Base-by-base conservation (phyloP, 2,329 filamentous ascomycete genomes). In the Trichophyton equinum region DNA sequence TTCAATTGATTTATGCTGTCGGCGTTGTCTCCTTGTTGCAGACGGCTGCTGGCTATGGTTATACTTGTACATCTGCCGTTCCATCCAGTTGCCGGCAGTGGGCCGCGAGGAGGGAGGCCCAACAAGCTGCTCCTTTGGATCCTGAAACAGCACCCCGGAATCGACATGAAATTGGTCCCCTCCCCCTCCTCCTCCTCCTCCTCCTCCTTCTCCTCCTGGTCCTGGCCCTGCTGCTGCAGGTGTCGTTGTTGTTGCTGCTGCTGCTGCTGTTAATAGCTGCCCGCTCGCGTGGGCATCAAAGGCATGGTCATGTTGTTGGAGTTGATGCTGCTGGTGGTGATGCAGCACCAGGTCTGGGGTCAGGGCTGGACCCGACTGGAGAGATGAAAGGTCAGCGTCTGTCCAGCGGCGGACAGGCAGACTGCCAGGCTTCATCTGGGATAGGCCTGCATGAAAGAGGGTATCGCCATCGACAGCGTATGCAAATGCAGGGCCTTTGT, bases 401-500 rank as follows among this genome's bases (percentile, higher is more conserved):
- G 46, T 55, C 60, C 62, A 59, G 57, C 44, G 57, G 36, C 57
- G 63, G 57, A 59, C 42, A 60, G 58, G 62, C 58, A 62, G 58
- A 60, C 60, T 58, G 57, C 57, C 55, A 53, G 47, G 30, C 58
- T 61, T 58, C 58, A 62, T 61, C 42, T 55, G 59, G 22, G 62
- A 61, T 57, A 61, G 58, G 33, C 57, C 61, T 60, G 61, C 64
- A 63, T 65, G 55, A 65, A 65, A 65, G 64, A 61, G 56, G 30
- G 51, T 57, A 56, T 62, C 58, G 46, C 57, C 25, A 38, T 51
- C 62, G 33, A 36, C 27, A 55, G 20, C 51, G 55, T 60, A 61
- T 61, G 60, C 74, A 69, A 66, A 68, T 64, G 65, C 71, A 65
- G 62, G 62, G 64, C 79, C 77, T 71, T 77, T 77, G 65, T 76